Conservation (phyloP, 495 filamentous ascomycete species). For the Neurospora hispaniola region DNA sequence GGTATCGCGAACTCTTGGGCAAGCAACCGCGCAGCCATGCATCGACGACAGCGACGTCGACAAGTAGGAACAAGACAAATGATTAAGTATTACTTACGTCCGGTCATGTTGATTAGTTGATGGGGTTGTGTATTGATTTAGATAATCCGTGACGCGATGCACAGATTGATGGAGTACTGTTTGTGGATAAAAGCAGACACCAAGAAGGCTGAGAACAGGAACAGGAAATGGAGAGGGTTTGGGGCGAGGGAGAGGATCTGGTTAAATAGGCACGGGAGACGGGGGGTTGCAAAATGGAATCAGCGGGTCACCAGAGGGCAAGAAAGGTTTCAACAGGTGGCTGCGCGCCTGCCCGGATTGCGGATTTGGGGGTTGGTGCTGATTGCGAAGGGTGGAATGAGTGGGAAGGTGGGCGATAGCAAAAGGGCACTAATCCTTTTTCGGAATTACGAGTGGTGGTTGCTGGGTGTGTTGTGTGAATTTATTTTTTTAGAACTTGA, state of each 20-base stretch:
- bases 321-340: not conserved
- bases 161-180: slow-evolving; percentile 17
- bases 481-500: slow-evolving; percentile 4
- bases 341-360: not conserved
- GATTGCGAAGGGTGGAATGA: not conserved
- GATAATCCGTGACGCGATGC: slow-evolving; percentile 11
- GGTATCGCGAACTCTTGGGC: slow-evolving; percentile 15
- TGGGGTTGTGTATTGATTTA: slow-evolving; percentile 23
- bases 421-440: slow-evolving; percentile 18
- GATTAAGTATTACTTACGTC: slow-evolving; percentile 61
- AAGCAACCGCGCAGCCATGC: slow-evolving; percentile 6
- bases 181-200: slow-evolving; percentile 4
- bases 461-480: not conserved
- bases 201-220: not conserved
- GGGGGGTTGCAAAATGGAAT: not conserved
- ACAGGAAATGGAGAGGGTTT: not conserved
- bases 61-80: slow-evolving; percentile 7
- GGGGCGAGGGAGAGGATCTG: not conserved
- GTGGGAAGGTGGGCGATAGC: not conserved
- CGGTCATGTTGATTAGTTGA: slow-evolving; percentile 66
- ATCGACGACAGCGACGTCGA: slow-evolving; percentile 10
- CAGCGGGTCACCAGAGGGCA: not conserved
- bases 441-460: slow-evolving; percentile 6
- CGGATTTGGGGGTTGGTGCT: not conserved
- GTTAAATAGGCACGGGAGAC: not conserved